phyloP scores from a whole-genome alignment of 2,329 filamentous ascomycete species.

The Ophiostoma sp. region DNA sequence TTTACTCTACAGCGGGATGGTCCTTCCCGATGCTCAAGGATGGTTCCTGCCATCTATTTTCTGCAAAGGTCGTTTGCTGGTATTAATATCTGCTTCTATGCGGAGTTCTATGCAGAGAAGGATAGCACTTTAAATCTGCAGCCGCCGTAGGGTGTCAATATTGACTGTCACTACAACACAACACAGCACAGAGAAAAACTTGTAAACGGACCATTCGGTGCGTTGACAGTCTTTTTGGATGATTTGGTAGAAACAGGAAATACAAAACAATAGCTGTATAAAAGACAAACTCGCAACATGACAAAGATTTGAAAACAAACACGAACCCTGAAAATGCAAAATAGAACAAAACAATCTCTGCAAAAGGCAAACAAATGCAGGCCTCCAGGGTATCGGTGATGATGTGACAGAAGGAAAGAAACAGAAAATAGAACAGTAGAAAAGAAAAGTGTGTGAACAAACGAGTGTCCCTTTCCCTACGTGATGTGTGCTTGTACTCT shows the following conservation, averaged over 20 bases:
- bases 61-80: not conserved
- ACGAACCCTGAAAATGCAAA: not conserved
- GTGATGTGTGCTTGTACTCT: not conserved
- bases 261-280: not conserved
- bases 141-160: not conserved
- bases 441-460: not conserved
- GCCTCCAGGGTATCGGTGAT: conserved; percentile 18
- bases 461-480: not conserved
- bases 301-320: not conserved
- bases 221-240: not conserved
- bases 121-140: not conserved
- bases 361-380: not conserved
- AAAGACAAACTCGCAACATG: not conserved
- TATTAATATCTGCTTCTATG: not conserved
- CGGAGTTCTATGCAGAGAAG: not conserved
- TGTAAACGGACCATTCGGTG: not conserved
- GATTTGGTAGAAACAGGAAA: not conserved
- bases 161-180: not conserved
- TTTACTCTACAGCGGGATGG: conserved; percentile 11
- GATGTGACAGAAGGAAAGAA: conserved; percentile 9
- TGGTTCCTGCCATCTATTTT: not conserved
- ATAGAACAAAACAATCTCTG: conserved; percentile 3
- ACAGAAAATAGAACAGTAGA: conserved; percentile 3
- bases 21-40: not conserved
- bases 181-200: not conserved